A percentile compares a stretch with the other conserved stretches of the same genome.
These are phyloP conservation scores for Penicillium cataractarum DNA, from an alignment of 495 filamentous ascomycete species.

Conservation along the genomic window DNA sequence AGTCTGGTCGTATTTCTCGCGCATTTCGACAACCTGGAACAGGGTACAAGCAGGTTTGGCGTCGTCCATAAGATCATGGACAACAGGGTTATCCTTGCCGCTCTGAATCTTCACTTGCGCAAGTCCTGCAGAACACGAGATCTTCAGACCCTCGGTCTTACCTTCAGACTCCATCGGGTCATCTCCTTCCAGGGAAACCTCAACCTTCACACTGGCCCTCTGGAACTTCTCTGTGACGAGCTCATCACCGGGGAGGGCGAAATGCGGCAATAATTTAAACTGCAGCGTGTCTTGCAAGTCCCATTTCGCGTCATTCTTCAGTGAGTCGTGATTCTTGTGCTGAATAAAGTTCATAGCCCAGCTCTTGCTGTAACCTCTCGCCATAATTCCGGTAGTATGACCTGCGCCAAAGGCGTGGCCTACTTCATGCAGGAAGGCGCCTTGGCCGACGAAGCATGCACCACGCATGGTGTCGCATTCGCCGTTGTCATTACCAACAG, in stretches of 20 bases:
- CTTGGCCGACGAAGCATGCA: constrained; percentile 46
- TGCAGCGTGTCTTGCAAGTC: constrained; percentile 37
- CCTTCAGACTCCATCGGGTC: background rate
- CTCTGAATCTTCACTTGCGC: constrained; percentile 11
- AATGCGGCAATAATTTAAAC: constrained; percentile 40
- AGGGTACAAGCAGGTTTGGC: background rate
- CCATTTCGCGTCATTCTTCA: constrained; percentile 37
- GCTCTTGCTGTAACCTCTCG: constrained; percentile 38
- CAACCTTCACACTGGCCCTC: background rate
- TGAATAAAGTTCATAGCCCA: constrained; percentile 42
- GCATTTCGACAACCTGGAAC: background rate
- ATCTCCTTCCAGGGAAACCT: background rate
- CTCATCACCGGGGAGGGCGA: constrained; percentile 36
- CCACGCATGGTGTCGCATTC: constrained; percentile 43
- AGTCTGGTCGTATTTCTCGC: constrained; percentile 16
- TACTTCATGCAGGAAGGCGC: constrained; percentile 46
- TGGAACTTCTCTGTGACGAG: constrained; percentile 10
- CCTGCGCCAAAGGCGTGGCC: constrained; percentile 43
- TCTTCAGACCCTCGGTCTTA: constrained; percentile 8
- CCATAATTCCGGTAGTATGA: constrained; percentile 45
- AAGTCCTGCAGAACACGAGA: constrained; percentile 20
- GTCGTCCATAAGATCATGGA: background rate
- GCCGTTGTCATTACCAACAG: constrained; percentile 42
- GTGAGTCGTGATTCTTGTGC: constrained; percentile 18
- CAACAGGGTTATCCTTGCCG: background rate